These are phyloP conservation scores for Diophrys appendiculata DNA, from an alignment of 73 alveolate genomes.

Conservation along the genomic window DNA sequence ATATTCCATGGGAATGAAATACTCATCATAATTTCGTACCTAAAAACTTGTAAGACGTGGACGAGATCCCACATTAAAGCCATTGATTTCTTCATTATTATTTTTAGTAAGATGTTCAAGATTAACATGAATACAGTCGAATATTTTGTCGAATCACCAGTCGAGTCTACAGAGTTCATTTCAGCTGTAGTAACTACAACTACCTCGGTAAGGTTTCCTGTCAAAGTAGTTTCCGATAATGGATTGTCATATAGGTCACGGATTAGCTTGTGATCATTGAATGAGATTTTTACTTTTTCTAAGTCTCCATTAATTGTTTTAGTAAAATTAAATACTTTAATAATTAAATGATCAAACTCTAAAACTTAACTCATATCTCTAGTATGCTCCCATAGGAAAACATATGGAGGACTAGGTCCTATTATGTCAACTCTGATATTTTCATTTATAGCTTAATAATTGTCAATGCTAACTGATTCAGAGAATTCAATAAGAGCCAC, in stretches of 20 bases:
- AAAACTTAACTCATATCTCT: not conserved
- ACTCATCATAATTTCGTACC: not conserved
- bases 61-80: not conserved
- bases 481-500: not conserved
- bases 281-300: not conserved
- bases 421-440: not conserved
- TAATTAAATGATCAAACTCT: not conserved
- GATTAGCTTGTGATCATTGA: not conserved
- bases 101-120: no score
- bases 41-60: not conserved
- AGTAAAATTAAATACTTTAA: no score
- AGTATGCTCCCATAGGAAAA: not conserved
- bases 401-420: not conserved
- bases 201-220: not conserved
- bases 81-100: not conserved
- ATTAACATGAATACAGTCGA: no score
- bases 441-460: no score
- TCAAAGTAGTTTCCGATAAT: not conserved
- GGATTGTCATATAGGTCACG: not conserved
- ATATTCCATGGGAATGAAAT: not conserved
- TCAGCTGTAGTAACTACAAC: not conserved
- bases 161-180: not conserved
- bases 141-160: not conserved
- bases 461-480: not conserved
- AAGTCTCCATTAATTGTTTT: not conserved